phyloP scores from a whole-genome alignment of 805 yeast species.

The Hanseniaspora lachancei region DNA sequence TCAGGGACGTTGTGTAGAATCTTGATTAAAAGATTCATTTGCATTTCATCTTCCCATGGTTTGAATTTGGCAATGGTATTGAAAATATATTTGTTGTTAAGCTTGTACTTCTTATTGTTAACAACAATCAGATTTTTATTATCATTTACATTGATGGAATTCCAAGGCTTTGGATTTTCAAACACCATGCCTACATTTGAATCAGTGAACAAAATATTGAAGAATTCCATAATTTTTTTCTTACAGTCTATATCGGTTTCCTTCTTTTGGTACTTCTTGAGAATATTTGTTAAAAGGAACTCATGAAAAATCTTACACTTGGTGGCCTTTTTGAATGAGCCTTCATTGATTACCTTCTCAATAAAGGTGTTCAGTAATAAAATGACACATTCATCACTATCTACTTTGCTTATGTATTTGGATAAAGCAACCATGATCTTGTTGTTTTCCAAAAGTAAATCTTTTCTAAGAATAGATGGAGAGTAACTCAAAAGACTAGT shows the following conservation, averaged over 20 bases:
- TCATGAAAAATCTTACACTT: slow-evolving; percentile 72
- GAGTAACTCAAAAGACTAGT: slow-evolving; percentile 37
- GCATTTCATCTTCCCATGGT: slow-evolving; percentile 67
- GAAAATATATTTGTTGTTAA: slow-evolving; percentile 57
- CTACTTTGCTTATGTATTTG: slow-evolving; percentile 45
- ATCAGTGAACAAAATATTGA: slow-evolving; percentile 39
- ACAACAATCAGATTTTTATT: slow-evolving; percentile 27
- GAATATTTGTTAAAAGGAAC: slow-evolving; percentile 47
- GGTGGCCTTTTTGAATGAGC: slow-evolving; percentile 47
- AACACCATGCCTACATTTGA: slow-evolving; percentile 35
- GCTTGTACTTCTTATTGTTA: slow-evolving; percentile 40
- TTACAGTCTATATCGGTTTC: slow-evolving; percentile 27
- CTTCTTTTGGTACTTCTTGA: slow-evolving; percentile 36
- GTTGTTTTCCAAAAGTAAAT: slow-evolving; percentile 41
- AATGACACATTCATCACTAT: slow-evolving; percentile 33
- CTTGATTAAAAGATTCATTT: slow-evolving; percentile 39
- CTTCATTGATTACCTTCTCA: slow-evolving; percentile 43
- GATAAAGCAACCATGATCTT: slow-evolving; percentile 56
- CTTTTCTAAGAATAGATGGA: slow-evolving; percentile 48
- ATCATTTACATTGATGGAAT: slow-evolving; percentile 22
- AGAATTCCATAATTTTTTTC: slow-evolving; percentile 33
- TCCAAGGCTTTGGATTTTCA: slow-evolving; percentile 42
- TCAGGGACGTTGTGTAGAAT: slow-evolving; percentile 51
- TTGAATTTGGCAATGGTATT: slow-evolving; percentile 51
- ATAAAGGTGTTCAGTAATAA: slow-evolving; percentile 37